Conservation (phyloP, 2,329 filamentous ascomycete genomes). For the Ophiocordyceps camponoti-rufipedis region DNA sequence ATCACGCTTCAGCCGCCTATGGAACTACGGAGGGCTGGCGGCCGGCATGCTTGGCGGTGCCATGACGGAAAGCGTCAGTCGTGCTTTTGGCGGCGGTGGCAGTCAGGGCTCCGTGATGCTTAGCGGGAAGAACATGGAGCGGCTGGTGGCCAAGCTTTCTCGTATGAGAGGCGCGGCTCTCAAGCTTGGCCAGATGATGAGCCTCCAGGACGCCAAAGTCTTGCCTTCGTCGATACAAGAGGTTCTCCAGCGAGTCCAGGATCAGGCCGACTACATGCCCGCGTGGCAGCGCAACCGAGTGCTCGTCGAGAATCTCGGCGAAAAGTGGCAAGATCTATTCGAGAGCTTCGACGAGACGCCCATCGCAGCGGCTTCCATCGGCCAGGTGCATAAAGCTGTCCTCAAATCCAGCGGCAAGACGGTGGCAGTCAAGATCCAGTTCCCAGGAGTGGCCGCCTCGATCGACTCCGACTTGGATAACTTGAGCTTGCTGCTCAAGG, state of each 20-base stretch:
- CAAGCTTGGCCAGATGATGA: slow-evolving; percentile 95
- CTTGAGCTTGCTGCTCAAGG: slow-evolving; percentile 73
- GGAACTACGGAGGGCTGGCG: slow-evolving; percentile 87
- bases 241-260: slow-evolving; percentile 85
- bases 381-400: slow-evolving; percentile 79
- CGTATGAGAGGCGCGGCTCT: slow-evolving; percentile 94
- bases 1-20: slow-evolving; percentile 68
- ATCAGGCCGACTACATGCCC: slow-evolving; percentile 96
- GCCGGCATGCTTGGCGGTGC: slow-evolving; percentile 93
- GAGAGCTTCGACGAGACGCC: slow-evolving; percentile 75
- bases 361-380: slow-evolving; percentile 89
- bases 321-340: slow-evolving; percentile 73
- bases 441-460: slow-evolving; percentile 85
- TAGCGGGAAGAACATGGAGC: slow-evolving; percentile 79
- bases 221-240: slow-evolving; percentile 73
- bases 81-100: slow-evolving; percentile 48
- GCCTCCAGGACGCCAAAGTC: slow-evolving; percentile 94
- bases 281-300: slow-evolving; percentile 81
- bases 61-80: slow-evolving; percentile 66
- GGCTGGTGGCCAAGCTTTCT: slow-evolving; percentile 80
- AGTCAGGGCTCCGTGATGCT: slow-evolving; percentile 60
- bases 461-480: slow-evolving; percentile 97
- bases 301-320: slow-evolving; percentile 57
- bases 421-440: slow-evolving; percentile 94
- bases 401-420: slow-evolving; percentile 54